phyloP scores from a whole-genome alignment of 306 rosid species.

The Quercus alba region DNA sequence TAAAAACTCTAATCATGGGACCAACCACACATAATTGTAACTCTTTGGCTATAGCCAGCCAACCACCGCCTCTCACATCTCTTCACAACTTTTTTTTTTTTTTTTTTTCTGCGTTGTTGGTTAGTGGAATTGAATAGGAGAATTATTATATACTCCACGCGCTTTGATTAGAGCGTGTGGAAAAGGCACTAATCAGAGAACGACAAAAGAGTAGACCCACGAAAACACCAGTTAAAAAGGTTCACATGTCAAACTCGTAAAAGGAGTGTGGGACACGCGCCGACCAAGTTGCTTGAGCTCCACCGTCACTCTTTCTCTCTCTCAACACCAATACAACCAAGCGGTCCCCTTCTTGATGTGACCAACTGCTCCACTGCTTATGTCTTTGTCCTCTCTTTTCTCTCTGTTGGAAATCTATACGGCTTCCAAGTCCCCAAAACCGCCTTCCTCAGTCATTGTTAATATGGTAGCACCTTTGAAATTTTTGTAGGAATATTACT shows the following conservation, averaged over 20 bases:
- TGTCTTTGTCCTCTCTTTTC: conserved; percentile 5
- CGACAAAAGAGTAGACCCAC: rapidly evolving
- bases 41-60: neutral
- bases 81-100: neutral
- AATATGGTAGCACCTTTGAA: neutral
- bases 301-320: neutral
- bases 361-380: conserved; percentile 53
- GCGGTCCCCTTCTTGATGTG: conserved; percentile 50
- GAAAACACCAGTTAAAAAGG: neutral
- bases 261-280: neutral
- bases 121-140: conserved; percentile 15
- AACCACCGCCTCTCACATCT: conserved; percentile 28
- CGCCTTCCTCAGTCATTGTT: neutral
- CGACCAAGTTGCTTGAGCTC: neutral
- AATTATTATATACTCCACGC: neutral
- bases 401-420: conserved; percentile 15
- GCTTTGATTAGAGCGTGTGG: rapidly evolving
- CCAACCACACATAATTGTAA: neutral
- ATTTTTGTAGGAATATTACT: neutral
- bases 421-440: conserved; percentile 13
- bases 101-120: neutral
- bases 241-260: neutral
- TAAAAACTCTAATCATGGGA: conserved; percentile 2
- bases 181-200: neutral
- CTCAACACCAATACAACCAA: conserved; percentile 11